Base-by-base conservation (phyloP, 2,329 filamentous ascomycete species). In the Colletotrichum melonis region DNA sequence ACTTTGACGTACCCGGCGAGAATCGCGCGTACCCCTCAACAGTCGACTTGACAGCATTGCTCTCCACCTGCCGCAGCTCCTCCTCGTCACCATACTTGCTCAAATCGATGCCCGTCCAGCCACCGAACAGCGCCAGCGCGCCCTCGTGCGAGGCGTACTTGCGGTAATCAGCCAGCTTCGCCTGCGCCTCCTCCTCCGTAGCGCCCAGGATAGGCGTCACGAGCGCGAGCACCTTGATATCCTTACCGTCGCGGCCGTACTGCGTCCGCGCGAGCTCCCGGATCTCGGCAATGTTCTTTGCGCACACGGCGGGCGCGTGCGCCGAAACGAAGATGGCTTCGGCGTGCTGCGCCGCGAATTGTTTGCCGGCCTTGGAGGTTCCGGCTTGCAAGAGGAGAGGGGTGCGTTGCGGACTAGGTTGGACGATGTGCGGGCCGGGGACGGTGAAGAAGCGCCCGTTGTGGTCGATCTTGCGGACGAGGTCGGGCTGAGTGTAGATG, bases 361-460 rank as follows among this genome's bases (percentile, higher is more conserved):
- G 80, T 79, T 92, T 93, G 2, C 92, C 92, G 0, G 91, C 87
- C 63, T 86, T 88, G 0, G 90, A 92, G 0, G 92, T 92, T 0
- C 92, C 92, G 0, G 92, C 92, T 79, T 94, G 92, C 4, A 94
- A 85, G 5, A 94, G 86, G 2, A 94, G 84, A 0, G 92, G 92
- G 1, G 92, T 93, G 3, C 92, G 84, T 76, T 94, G 92, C 0
- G 91, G 92, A 62, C 88, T 88, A 0, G 92, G 92, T 64, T 93
- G 88, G 69, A 89, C 90, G 75, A 93, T 87, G 75, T 93, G 90
- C 28, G 91, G 91, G 0, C 92, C 91, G 0, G 90, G 90, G 0
- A 93, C 90, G 0, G 80, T 85, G 82, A 90, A 93, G 80, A 89
- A 90, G 78, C 90, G 90, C 4, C 91, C 92, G 0, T 86, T 78